Conservation (phyloP, 2,329 filamentous ascomycete species). For the Myriosclerotinia curreyana region DNA sequence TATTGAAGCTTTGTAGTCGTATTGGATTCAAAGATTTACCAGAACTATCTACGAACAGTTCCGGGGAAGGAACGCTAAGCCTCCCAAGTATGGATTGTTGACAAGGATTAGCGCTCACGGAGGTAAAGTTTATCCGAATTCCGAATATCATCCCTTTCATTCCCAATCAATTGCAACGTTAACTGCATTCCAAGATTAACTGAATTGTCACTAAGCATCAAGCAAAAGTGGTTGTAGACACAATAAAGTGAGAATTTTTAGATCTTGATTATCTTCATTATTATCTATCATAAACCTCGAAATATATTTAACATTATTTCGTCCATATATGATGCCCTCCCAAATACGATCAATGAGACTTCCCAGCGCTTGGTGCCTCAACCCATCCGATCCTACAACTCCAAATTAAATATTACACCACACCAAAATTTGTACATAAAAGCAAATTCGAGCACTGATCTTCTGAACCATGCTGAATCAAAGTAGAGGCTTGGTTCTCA, state of each 20-base stretch:
- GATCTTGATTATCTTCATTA: background rate
- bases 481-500: background rate
- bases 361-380: slow-evolving; percentile 38
- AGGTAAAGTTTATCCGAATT: background rate
- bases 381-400: slow-evolving; percentile 1
- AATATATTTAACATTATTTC: background rate
- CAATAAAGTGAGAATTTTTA: background rate
- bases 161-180: no score
- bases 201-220: no score
- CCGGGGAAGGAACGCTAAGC: slow-evolving; percentile 22
- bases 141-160: background rate
- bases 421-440: slow-evolving; percentile 5
- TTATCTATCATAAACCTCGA: background rate
- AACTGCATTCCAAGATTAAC: no score
- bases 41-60: slow-evolving; percentile 18
- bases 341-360: slow-evolving; percentile 19
- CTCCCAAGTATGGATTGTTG: slow-evolving; percentile 13
- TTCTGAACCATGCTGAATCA: background rate
- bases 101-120: slow-evolving; percentile 3
- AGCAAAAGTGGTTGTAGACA: background rate
- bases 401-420: background rate
- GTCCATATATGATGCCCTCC: no score
- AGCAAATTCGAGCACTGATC: background rate
- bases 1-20: slow-evolving; percentile 13
- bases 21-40: slow-evolving; percentile 4